A percentile compares a stretch with the other conserved stretches of the same genome.
Conservation (phyloP, 257 asterid species). For the Rehmannia glutinosa region DNA sequence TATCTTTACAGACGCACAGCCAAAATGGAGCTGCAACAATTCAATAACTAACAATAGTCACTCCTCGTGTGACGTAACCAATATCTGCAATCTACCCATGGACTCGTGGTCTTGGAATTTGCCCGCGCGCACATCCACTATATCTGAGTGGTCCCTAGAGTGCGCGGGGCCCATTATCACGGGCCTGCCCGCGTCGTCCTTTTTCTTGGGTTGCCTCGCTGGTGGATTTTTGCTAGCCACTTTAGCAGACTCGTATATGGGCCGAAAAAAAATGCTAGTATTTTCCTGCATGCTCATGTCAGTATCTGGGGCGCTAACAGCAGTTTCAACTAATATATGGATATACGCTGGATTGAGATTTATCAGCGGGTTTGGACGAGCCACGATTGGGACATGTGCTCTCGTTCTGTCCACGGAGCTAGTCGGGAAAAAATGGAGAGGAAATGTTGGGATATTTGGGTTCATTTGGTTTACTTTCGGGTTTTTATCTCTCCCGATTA, state of each 20-base stretch:
- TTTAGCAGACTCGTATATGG: constrained; percentile 36
- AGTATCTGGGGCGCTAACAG: constrained; percentile 20
- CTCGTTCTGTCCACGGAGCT: constrained; percentile 44
- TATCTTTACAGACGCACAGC: constrained; percentile 42
- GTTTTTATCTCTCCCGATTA: constrained; percentile 27
- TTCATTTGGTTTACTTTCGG: constrained; percentile 38
- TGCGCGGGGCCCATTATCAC: constrained; percentile 27
- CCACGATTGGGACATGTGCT: constrained; percentile 35
- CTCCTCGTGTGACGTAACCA: no score
- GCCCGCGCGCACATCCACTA: constrained; percentile 17
- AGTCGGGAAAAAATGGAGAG: constrained; percentile 42
- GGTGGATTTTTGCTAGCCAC: constrained; percentile 43
- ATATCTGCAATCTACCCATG: constrained; percentile 25
- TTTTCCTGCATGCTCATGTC: constrained; percentile 43
- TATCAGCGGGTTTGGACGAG: constrained; percentile 37
- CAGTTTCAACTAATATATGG: constrained; percentile 42
- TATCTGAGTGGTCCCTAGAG: constrained; percentile 3
- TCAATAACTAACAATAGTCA: neutral
- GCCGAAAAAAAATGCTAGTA: constrained; percentile 40
- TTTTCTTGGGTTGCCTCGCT: constrained; percentile 39
- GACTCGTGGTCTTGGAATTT: constrained; percentile 43
- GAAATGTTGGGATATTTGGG: constrained; percentile 34
- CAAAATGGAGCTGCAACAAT: constrained; percentile 39
- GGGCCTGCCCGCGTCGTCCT: constrained; percentile 49
- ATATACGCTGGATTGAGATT: constrained; percentile 34